These are phyloP conservation scores for Sporothrix euskadiensis DNA, from an alignment of 2,329 filamentous ascomycete species.

Conservation along the genomic window DNA sequence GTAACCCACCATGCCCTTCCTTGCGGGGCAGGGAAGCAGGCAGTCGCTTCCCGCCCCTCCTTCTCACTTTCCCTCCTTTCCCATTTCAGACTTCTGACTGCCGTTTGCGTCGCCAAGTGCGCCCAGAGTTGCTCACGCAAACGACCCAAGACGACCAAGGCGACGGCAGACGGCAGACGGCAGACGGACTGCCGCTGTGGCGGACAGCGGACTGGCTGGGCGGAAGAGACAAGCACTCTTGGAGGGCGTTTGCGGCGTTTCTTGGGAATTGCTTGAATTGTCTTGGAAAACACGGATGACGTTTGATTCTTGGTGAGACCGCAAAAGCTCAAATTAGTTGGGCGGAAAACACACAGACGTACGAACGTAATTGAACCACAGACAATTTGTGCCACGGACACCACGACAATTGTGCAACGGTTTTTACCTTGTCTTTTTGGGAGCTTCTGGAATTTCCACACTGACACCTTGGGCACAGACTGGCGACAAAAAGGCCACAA, in stretches of 20 bases:
- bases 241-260: background rate
- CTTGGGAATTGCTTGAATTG: constrained; percentile 15
- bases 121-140: background rate
- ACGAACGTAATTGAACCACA: background rate
- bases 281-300: background rate
- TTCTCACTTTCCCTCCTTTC: background rate
- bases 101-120: background rate
- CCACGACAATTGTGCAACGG: background rate
- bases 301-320: background rate
- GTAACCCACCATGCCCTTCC: background rate
- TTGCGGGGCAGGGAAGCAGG: background rate
- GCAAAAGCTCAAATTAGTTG: background rate
- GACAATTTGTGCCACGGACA: background rate
- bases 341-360: background rate
- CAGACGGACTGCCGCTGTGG: background rate
- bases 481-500: background rate
- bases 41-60: background rate
- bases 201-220: background rate
- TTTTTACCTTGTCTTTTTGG: background rate
- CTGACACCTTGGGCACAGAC: background rate
- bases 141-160: constrained; percentile 3
- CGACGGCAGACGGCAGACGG: constrained; percentile 9
- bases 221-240: constrained; percentile 6
- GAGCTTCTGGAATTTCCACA: background rate
- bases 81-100: background rate